Base-by-base conservation (phyloP, 140 eudicot species). In the Anethum foeniculum region DNA sequence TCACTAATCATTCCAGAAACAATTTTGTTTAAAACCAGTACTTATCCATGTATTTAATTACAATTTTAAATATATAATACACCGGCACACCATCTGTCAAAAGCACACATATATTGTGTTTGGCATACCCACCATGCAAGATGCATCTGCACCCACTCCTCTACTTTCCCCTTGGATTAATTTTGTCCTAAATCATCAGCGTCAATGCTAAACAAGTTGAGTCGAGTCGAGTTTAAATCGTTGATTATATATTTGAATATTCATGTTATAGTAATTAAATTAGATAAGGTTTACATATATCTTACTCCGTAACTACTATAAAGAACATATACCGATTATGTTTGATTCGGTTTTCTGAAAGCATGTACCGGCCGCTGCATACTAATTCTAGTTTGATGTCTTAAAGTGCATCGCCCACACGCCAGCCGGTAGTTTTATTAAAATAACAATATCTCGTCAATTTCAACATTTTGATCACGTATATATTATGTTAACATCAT, bases 71-170 rank as follows among this genome's bases (percentile, higher is more conserved):
- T 11, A 30, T 6, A 15, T 1, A 67, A 28, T 14, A n/a, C 34
- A 62, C 74, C 74, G 39, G 74, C 74, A 12, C 74, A 67, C 60
- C 38, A 18, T 47, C 38, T 27, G 79, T 75, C 52, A 46, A 47
- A 28, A 75, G 34, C 38, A 75, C 60, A 47, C 62, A 44, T 4
- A 75, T 15, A 47, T 47, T 75, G 79, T 75, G 64, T 75, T 75
- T 75, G 79, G 79, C 79, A 47, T 75, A 75, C 79, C 79, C 62
- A 75, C 79, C 64, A 62, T 62, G 34, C 64, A 56, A 19, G 1
- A 21, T 56, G 64, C 74, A 32, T 19, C 74, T 21, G 4, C 60
- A 49, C 62, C 41, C 25, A 27, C 79, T 9, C 60, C 69, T 9
- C 25, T 43, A 44, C 43, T 23, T 74, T 44, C 58, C 58, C 43